phyloP scores from a whole-genome alignment of 345 rosid genomes.

The Pistacia integerrima region DNA sequence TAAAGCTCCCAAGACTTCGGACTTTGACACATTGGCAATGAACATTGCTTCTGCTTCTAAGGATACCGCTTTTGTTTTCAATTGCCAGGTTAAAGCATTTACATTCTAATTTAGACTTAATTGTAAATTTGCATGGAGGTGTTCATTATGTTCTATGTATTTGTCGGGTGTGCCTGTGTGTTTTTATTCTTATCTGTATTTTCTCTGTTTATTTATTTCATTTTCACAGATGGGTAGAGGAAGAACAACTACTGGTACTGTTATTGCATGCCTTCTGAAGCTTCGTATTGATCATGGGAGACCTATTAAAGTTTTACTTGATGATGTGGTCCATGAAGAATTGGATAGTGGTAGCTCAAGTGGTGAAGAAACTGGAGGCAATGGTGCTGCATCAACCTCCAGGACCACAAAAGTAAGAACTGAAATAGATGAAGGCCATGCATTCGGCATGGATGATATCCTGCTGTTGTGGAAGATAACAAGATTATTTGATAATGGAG shows the following conservation, averaged over 20 bases:
- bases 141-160: slow-evolving; percentile 11
- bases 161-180: not conserved
- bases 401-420: slow-evolving; percentile 32
- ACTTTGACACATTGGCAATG: slow-evolving; percentile 71
- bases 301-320: slow-evolving; percentile 70
- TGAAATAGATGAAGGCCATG: slow-evolving; percentile 52
- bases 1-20: slow-evolving; percentile 97
- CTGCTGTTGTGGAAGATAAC: slow-evolving; percentile 88
- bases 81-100: slow-evolving; percentile 78
- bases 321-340: slow-evolving; percentile 59
- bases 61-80: slow-evolving; percentile 92
- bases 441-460: slow-evolving; percentile 93
- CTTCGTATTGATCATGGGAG: slow-evolving; percentile 85
- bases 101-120: not conserved
- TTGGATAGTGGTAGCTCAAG: slow-evolving; percentile 80
- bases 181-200: not conserved
- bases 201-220: slow-evolving; percentile 16
- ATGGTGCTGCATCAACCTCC: slow-evolving; percentile 37
- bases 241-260: slow-evolving; percentile 99
- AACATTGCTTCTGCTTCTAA: slow-evolving; percentile 88
- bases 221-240: slow-evolving; percentile 92
- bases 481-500: slow-evolving; percentile 86
- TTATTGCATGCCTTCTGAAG: slow-evolving; percentile 94
- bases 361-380: slow-evolving; percentile 81
- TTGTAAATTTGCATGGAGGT: slow-evolving; percentile 3